Evolutionary conservation across 1,284 basidiomycete genomes (phyloP), one percentile per base, ranked within the genome.

Genomic region (Hortiboletus rubellus): DNA sequence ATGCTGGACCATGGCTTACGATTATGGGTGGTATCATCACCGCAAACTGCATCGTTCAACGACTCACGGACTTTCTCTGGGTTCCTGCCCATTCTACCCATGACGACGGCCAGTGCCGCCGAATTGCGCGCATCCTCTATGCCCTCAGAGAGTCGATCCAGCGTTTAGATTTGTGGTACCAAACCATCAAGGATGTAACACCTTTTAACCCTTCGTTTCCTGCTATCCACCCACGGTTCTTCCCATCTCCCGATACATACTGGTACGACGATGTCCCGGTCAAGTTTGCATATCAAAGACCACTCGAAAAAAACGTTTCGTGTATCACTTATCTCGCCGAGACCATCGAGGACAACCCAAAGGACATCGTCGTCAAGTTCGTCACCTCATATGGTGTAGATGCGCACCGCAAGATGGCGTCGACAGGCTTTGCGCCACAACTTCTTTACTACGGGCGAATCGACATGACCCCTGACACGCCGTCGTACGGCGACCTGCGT

Each of bases 31-130:
- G 50, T 4, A 36, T 68, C 3, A 8, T 62, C 9, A 59, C 46
- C 0, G 0, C 7, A 5, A 4, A 41, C 0, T 66, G 52, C 12
- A 1, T 66, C 9, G 47, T 66, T 8, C 62, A 64, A 17, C 50
- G 48, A 22, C 66, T 68, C n/a, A 64, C 53, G 0, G 60, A 66
- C 36, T 58, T 55, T 17, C 3, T 68, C 12, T 68, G 64, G 64
- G 3, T 68, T 10, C 64, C 58, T 34, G 0, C 11, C 6, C 51
- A 38, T 22, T 64, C 59, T 18, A 34, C 38, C 1, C 46, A 24
- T 5, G 59, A 66, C 8, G 37, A 57, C 0, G 24, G 5, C 4
- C 66, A 68, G 0, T 48, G 0, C 7, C 1, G 10, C 4, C 36
- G 38, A n/a, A 45, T 66, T 5, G 57, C 46, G 1, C 50, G 38